phyloP scores from a whole-genome alignment of 2,329 filamentous ascomycete genomes.

The Colletotrichum caudatum region DNA sequence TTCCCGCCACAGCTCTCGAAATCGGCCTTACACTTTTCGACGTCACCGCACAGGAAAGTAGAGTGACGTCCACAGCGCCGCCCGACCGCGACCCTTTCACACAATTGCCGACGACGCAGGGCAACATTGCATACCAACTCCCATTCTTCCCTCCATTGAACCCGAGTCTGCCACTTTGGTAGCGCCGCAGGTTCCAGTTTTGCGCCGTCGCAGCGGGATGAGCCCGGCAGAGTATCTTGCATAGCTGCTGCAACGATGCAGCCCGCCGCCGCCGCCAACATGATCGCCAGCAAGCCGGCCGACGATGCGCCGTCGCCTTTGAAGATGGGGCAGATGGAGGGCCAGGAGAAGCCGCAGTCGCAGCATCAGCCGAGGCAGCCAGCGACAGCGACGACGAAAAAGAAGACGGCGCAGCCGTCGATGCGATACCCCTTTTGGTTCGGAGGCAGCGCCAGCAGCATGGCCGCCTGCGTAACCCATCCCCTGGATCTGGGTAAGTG shows the following conservation, averaged over 20 bases:
- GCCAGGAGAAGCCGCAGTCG: slow-evolving; percentile 33
- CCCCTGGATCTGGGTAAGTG: slow-evolving; percentile 88
- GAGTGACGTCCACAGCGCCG: slow-evolving; percentile 17
- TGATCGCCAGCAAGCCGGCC: slow-evolving; percentile 26
- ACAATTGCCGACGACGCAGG: slow-evolving; percentile 16
- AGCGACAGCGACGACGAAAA: slow-evolving; percentile 26
- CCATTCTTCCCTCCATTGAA: background rate
- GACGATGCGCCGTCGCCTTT: slow-evolving; percentile 22
- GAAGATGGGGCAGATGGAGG: slow-evolving; percentile 21
- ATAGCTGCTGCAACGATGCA: slow-evolving; percentile 46
- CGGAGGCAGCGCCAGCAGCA: slow-evolving; percentile 91
- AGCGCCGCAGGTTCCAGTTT: slow-evolving; percentile 20
- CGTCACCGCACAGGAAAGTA: slow-evolving; percentile 13
- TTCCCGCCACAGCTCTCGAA: slow-evolving; percentile 18
- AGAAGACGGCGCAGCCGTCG: slow-evolving; percentile 55
- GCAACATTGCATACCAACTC: slow-evolving; percentile 14
- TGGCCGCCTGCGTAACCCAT: slow-evolving; percentile 92
- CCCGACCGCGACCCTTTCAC: background rate
- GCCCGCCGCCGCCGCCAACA: slow-evolving; percentile 37
- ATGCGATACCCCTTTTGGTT: slow-evolving; percentile 91
- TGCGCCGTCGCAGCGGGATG: slow-evolving; percentile 33
- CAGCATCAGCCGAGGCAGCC: slow-evolving; percentile 23
- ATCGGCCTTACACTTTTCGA: slow-evolving; percentile 29
- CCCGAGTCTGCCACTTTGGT: slow-evolving; percentile 3
- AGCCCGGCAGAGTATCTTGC: slow-evolving; percentile 8